These are phyloP conservation scores for Aspergillus conjunctus DNA, from an alignment of 495 filamentous ascomycete species.

Conservation along the genomic window DNA sequence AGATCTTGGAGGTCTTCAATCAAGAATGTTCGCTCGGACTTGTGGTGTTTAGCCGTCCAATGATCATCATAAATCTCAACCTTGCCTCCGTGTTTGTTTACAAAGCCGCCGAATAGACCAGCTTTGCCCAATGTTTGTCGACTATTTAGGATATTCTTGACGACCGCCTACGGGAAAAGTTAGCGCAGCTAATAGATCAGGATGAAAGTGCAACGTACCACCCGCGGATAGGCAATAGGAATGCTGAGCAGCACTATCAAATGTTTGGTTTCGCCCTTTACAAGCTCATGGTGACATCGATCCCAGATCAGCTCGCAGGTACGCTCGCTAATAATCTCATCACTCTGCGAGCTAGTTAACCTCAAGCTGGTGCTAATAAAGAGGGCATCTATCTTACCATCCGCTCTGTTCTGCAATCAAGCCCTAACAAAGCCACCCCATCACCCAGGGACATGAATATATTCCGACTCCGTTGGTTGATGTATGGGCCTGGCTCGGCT, in stretches of 20 bases:
- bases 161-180: constrained; percentile 53
- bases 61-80: constrained; percentile 96
- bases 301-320: constrained; percentile 86
- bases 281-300: constrained; percentile 76
- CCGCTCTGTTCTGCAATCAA: constrained; percentile 91
- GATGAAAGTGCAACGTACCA: constrained; percentile 51
- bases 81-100: constrained; percentile 89
- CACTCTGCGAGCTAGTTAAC: constrained; percentile 50
- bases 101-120: constrained; percentile 75
- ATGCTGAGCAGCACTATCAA: constrained; percentile 82
- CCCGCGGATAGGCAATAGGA: constrained; percentile 90
- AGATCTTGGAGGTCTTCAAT: constrained; percentile 88
- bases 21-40: constrained; percentile 80
- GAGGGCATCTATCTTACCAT: constrained; percentile 49
- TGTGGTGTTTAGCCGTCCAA: constrained; percentile 95
- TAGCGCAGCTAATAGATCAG: constrained; percentile 23
- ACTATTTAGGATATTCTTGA: constrained; percentile 77
- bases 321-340: constrained; percentile 76
- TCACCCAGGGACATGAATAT: constrained; percentile 82
- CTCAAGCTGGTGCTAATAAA: neutral
- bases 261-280: constrained; percentile 82
- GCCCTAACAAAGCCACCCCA: constrained; percentile 76
- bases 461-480: constrained; percentile 80
- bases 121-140: constrained; percentile 82
- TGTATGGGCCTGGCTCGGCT: constrained; percentile 80